Evolutionary conservation across 1,284 basidiomycete species (phyloP).

Genomic region (Austroboletus sp.): DNA sequence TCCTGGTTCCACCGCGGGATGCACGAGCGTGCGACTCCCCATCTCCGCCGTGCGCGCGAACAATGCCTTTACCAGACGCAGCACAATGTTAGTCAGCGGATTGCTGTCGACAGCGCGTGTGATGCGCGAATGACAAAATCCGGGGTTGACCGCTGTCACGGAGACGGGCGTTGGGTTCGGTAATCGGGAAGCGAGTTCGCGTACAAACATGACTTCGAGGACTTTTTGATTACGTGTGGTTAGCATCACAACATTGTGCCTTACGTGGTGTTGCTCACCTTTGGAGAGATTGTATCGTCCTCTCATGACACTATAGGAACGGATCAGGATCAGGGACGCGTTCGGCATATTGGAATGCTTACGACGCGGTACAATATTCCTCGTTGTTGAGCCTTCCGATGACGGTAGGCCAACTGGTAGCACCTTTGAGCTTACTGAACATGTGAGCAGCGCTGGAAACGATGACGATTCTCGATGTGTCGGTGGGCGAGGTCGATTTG

Average conservation of each 20-base stretch:
- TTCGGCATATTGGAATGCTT: conserved; percentile 5
- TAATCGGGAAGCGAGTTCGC: conserved; percentile 31
- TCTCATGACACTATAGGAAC: conserved; percentile 14
- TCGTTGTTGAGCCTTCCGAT: conserved; percentile 30
- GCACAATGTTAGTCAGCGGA: neutral
- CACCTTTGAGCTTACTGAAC: conserved; percentile 8
- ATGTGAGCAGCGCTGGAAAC: conserved; percentile 27
- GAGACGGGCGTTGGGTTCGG: conserved; percentile 27
- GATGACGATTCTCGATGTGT: conserved; percentile 26
- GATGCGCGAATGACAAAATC: conserved; percentile 31
- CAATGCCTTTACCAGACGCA: conserved; percentile 10
- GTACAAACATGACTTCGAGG: conserved; percentile 30
- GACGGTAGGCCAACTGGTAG: conserved; percentile 20
- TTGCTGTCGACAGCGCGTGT: conserved; percentile 13
- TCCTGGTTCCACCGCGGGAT: conserved; percentile 21
- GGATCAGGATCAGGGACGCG: neutral
- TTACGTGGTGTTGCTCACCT: conserved; percentile 20
- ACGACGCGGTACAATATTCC: conserved; percentile 27
- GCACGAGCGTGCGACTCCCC: conserved; percentile 30
- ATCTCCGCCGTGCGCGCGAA: conserved; percentile 29
- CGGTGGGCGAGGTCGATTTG: conserved; percentile 19
- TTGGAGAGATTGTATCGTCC: conserved; percentile 34
- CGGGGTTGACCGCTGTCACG: conserved; percentile 35
- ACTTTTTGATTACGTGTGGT: conserved; percentile 15
- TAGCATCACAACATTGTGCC: neutral